These are phyloP conservation scores for Harringtonia aguacate DNA, from an alignment of 2,329 filamentous ascomycete species.

Conservation along the genomic window DNA sequence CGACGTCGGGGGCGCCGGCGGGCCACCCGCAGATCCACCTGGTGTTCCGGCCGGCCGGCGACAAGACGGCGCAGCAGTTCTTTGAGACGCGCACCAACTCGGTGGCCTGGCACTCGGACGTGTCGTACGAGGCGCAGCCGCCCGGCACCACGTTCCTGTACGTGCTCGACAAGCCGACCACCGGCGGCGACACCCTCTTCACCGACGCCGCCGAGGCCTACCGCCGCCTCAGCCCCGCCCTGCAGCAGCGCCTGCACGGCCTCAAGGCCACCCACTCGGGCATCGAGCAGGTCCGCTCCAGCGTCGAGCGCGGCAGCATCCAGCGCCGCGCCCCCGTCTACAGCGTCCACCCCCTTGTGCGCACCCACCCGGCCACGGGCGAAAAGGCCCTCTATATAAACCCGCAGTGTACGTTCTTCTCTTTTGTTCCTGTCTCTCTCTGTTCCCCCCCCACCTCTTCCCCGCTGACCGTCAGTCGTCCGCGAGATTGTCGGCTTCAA, in stretches of 20 bases:
- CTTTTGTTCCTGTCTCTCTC: background rate
- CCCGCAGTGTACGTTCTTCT: conserved; percentile 56
- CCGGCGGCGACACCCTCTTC: conserved; percentile 79
- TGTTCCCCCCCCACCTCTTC: no score
- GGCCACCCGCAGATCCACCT: conserved; percentile 62
- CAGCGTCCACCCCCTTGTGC: conserved; percentile 64
- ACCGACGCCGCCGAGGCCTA: conserved; percentile 73
- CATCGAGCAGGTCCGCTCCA: conserved; percentile 66
- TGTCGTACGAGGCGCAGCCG: conserved; percentile 80
- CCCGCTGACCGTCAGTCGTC: conserved; percentile 45
- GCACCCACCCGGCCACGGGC: conserved; percentile 72
- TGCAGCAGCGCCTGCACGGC: conserved; percentile 71
- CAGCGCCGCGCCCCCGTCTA: conserved; percentile 66
- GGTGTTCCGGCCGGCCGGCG: conserved; percentile 59
- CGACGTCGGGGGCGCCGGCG: conserved; percentile 56
- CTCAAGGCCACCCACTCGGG: conserved; percentile 74
- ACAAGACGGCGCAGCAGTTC: conserved; percentile 48
- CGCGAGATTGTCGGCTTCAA: conserved; percentile 73
- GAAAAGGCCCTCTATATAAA: conserved; percentile 81
- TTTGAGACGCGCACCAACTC: conserved; percentile 62
- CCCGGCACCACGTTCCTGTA: conserved; percentile 87
- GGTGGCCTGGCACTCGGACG: conserved; percentile 82
- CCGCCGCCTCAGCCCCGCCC: conserved; percentile 64
- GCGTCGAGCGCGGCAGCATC: conserved; percentile 55
- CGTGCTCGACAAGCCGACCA: conserved; percentile 68